These are phyloP conservation scores for Fistulifera pelliculosa DNA, from an alignment of 108 stramenopile species.

Conservation along the genomic window DNA sequence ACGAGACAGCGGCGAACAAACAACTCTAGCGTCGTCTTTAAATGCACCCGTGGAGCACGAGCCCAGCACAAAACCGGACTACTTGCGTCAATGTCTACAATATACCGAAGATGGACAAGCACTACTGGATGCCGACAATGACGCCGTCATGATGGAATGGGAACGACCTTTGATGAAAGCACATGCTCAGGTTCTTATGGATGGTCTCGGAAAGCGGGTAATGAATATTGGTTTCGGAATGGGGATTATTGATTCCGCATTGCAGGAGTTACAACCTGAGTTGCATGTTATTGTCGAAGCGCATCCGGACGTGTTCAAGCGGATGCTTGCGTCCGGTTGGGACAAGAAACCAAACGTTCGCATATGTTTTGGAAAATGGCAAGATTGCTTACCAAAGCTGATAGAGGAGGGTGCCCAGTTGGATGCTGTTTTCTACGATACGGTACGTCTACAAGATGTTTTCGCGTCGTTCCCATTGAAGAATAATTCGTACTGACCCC, in stretches of 20 bases:
- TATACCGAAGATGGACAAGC: conserved; percentile 52
- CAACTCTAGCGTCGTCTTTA: neutral
- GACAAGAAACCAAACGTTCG: conserved; percentile 63
- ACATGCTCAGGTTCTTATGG: conserved; percentile 76
- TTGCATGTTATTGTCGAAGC: conserved; percentile 85
- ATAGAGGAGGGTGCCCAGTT: conserved; percentile 40
- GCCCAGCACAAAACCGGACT: conserved; percentile 76
- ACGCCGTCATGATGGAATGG: conserved; percentile 98
- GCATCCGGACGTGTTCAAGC: conserved; percentile 79
- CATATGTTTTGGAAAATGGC: conserved; percentile 82
- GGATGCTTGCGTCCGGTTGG: conserved; percentile 78
- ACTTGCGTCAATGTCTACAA: conserved; percentile 48
- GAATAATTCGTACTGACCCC: neutral
- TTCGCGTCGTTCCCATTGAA: too few species aligned
- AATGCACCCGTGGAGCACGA: conserved; percentile 33
- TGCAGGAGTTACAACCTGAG: conserved; percentile 52
- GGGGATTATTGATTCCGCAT: conserved; percentile 82
- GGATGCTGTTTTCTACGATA: conserved; percentile 92
- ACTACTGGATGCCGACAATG: conserved; percentile 67
- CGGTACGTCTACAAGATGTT: too few species aligned
- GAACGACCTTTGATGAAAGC: conserved; percentile 87
- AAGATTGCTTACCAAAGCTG: conserved; percentile 66
- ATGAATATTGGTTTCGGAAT: conserved; percentile 91
- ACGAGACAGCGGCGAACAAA: conserved; percentile 6
- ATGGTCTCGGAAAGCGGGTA: conserved; percentile 37